Conservation (phyloP, 2,329 filamentous ascomycete genomes). For the Didymella sp. region DNA sequence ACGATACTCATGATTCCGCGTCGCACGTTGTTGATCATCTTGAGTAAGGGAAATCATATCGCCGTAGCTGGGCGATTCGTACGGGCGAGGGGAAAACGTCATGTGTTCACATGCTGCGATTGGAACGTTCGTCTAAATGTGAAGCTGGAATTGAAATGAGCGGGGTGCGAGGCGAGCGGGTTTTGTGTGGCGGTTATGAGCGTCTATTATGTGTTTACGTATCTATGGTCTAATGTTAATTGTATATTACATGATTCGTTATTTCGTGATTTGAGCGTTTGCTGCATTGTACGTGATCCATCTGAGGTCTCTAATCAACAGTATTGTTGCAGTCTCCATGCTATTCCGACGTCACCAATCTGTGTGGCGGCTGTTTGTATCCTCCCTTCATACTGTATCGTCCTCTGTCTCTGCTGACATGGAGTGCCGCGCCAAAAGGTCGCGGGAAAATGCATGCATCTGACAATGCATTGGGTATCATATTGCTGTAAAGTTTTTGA, state of each 20-base stretch:
- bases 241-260: slow-evolving; percentile 4
- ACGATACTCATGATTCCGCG: not conserved
- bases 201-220: slow-evolving; percentile 14
- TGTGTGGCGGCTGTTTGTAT: slow-evolving; percentile 7
- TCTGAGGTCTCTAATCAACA: slow-evolving; percentile 7
- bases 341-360: slow-evolving; percentile 1
- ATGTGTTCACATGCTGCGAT: slow-evolving; percentile 10
- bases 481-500: slow-evolving; percentile 3
- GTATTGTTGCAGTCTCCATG: slow-evolving; percentile 18
- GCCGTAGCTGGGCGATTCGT: not conserved
- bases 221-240: slow-evolving; percentile 2
- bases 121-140: not conserved
- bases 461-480: slow-evolving; percentile 17
- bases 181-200: not conserved
- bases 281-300: slow-evolving; percentile 19
- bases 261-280: slow-evolving; percentile 15
- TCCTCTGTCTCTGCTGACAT: not conserved
- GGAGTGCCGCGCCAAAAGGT: slow-evolving; percentile 1
- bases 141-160: not conserved
- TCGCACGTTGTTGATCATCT: slow-evolving; percentile 6
- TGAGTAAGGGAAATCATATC: slow-evolving; percentile 1
- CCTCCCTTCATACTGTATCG: slow-evolving; percentile 5
- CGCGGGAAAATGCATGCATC: slow-evolving; percentile 5
- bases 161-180: not conserved
- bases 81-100: not conserved